A percentile compares a stretch with the other conserved stretches of the same genome.
Evolutionary conservation across 768 basidiomycete species (phyloP).

Genomic region (Rhizopogon salebrosus): DNA sequence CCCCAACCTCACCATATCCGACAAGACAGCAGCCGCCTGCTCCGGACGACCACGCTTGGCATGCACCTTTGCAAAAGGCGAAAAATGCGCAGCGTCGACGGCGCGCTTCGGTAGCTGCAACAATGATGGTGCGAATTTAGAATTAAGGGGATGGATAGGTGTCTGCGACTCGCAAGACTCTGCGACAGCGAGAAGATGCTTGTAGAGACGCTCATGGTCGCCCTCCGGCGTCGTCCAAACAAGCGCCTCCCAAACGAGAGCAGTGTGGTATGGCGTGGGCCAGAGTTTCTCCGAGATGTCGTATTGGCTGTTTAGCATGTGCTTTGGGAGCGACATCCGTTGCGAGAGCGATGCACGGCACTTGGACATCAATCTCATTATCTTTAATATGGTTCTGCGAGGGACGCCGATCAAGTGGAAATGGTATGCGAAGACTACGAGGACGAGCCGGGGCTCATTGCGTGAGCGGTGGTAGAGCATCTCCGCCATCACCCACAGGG

Average conservation of each 20-base stretch:
- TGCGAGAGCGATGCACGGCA: background rate
- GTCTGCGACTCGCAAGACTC: background rate
- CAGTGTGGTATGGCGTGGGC: slow-evolving; percentile 28
- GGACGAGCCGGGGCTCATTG: slow-evolving; percentile 10
- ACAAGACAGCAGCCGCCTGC: slow-evolving; percentile 35
- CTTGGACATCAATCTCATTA: slow-evolving; percentile 5
- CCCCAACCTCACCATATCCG: slow-evolving; percentile 47
- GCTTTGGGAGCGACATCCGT: background rate
- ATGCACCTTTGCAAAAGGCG: slow-evolving; percentile 45
- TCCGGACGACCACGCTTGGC: slow-evolving; percentile 24
- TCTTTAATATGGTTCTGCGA: slow-evolving; percentile 14
- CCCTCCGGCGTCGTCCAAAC: slow-evolving; percentile 13
- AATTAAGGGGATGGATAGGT: background rate
- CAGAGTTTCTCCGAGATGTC: slow-evolving; percentile 20
- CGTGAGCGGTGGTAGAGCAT: slow-evolving; percentile 24
- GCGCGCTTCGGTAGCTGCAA: slow-evolving; percentile 22
- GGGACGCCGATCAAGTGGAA: slow-evolving; percentile 56
- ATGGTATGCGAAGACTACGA: slow-evolving; percentile 43
- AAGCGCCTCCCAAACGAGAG: slow-evolving; percentile 31
- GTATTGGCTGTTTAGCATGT: background rate
- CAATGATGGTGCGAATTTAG: background rate
- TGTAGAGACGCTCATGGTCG: slow-evolving; percentile 37
- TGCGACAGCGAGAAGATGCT: slow-evolving; percentile 30
- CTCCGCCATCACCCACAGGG: slow-evolving; percentile 22
- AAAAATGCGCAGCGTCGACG: slow-evolving; percentile 40